Evolutionary conservation across 176 grass and related monocot genomes (phyloP), one percentile per base, ranked within the genome.

Genomic region (Avena eriantha): DNA sequence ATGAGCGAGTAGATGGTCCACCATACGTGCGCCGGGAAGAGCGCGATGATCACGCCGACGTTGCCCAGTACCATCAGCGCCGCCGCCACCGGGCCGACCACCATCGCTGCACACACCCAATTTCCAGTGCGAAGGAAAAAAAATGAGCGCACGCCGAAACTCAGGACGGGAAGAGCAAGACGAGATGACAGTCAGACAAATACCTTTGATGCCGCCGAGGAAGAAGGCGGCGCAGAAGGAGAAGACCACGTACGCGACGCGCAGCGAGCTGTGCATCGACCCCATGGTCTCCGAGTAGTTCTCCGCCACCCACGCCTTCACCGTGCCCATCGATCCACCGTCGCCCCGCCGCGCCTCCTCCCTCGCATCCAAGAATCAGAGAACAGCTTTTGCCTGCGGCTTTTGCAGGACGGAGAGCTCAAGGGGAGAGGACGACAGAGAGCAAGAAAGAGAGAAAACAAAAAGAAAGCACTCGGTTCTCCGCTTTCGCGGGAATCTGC

Each of bases 191-290:
- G 43, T 47, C 16, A 72, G 70, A 53, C 1, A 64, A 78, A 54
- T 68, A 85, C 95, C 95, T 98, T 98, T 98, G 81, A 93, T 80
- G 67, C 82, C 93, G 17, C 95, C 95, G 91, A 95, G 88, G 85
- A 98, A 95, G 75, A 98, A 88, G 82, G 95, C 95, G 86, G 89
- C 84, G 86, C 91, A 92, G 79, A 98, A 98, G 86, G 92, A 85
- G 87, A 98, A 88, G 75, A 95, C 83, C 9, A 98, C 93, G 84
- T 95, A 95, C 18, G 87, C 91, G 60, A 90, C 66, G 21, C 88
- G 86, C 58, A 93, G 69, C 74, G 89, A 90, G 29, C 78, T 49
- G 47, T 88, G 82, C 81, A 90, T 15, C 72, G 87, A 86, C 58
- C 78, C 69, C 81, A 95, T 86, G 80, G 87, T 80, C 77, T 84